Evolutionary conservation across 2,329 filamentous ascomycete species (phyloP), one percentile per base, ranked within the genome.

Genomic region (Dactylellina drechsleri): DNA sequence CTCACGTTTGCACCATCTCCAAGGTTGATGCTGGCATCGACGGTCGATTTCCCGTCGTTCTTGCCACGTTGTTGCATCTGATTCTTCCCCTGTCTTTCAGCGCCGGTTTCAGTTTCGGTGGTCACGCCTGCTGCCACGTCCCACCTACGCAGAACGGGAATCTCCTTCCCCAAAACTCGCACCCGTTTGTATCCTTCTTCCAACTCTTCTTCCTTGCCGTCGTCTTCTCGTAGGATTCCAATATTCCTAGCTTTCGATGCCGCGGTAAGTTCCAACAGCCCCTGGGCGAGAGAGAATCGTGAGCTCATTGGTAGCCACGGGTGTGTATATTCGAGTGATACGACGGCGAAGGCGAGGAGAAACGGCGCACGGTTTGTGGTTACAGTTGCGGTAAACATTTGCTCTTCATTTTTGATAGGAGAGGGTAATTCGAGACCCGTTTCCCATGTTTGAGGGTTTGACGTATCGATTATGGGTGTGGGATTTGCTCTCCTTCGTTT

Each of bases 201-300:
- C 3, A 76, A 15, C 13, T 31, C 45, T 26, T 68, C 65, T 2
- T 45, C 20, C 31, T 62, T 49, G 8, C 36, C 13, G 20, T 66
- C 65, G 49, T 43, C 36, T 41, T 56, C 43, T 18, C 62, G 56
- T 31, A 57, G 60, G 72, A 76, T 70, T 68, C 72, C 72, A 56
- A 76, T 18, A 41, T 68, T 59, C 20, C 70, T 76, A 15, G 72
- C 72, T 60, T 76, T 76, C 3, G 65, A 41, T 3, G 72, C 47
- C 26, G 72, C 72, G 26, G 59, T 76, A 36, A 68, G 58, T n/a
- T 76, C 72, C 28, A 76, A 31, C 18, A 76, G 65, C 49, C 72
- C 72, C 57, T 76, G 72, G 7, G 72, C 72, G 2, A 76, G 65
- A 15, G 72, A 76, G 53, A 76, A 76, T 16, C 65, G 64, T 16